phyloP scores from a whole-genome alignment of 2,329 filamentous ascomycete genomes.

The Claviceps pazoutovae region DNA sequence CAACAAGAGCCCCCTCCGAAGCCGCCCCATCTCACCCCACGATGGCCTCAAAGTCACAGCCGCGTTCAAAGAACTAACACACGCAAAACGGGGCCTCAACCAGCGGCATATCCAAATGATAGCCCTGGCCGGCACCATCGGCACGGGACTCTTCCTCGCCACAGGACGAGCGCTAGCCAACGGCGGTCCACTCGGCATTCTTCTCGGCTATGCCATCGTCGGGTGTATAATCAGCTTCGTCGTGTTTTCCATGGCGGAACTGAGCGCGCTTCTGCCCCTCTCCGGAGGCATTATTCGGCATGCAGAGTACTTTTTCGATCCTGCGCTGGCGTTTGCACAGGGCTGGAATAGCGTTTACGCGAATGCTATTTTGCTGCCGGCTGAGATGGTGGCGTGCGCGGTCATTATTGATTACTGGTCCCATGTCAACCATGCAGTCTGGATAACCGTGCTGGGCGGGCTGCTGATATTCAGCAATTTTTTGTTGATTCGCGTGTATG shows the following conservation, averaged over 20 bases:
- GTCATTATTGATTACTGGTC: slow-evolving; percentile 33
- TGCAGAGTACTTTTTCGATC: slow-evolving; percentile 45
- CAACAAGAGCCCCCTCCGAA: no score
- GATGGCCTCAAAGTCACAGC: not conserved
- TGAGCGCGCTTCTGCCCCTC: slow-evolving; percentile 45
- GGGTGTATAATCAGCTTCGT: slow-evolving; percentile 34
- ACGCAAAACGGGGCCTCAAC: slow-evolving; percentile 2
- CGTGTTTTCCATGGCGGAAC: slow-evolving; percentile 44
- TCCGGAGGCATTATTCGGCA: slow-evolving; percentile 52
- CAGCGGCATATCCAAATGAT: slow-evolving; percentile 36
- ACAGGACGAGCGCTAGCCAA: slow-evolving; percentile 44
- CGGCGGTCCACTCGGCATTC: slow-evolving; percentile 40
- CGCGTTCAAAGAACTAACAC: slow-evolving; percentile 5
- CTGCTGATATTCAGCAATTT: slow-evolving; percentile 36
- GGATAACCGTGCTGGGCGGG: slow-evolving; percentile 42
- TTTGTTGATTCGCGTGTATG: slow-evolving; percentile 44
- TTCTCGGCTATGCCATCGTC: slow-evolving; percentile 40
- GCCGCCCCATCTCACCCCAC: not conserved
- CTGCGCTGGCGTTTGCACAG: slow-evolving; percentile 35
- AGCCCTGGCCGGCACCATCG: slow-evolving; percentile 32
- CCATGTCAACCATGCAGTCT: slow-evolving; percentile 35
- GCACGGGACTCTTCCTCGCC: slow-evolving; percentile 57
- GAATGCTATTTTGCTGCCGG: slow-evolving; percentile 36
- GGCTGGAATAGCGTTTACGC: slow-evolving; percentile 39
- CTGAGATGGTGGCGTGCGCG: slow-evolving; percentile 39